Evolutionary conservation across 208 protist species (phyloP), one percentile per base, ranked within the genome.

Genomic region (Trypanosoma theileri): DNA sequence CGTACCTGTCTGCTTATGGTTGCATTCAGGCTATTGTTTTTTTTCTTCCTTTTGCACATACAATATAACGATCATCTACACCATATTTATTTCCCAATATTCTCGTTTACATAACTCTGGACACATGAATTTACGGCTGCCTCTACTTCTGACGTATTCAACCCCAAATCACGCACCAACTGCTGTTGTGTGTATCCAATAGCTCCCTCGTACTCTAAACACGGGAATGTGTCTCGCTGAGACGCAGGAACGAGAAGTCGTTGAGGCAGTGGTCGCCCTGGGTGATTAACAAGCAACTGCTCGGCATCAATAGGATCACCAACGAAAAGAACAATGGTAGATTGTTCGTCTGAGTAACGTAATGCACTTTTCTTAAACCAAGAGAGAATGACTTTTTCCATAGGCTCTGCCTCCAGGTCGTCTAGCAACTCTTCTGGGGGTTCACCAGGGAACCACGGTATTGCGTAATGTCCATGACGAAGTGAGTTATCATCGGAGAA

Each of bases 241-340:
- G 52, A 21, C 31, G 26, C 35, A 3, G 84, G 71, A 40, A 88
- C 76, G 28, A 91, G 73, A 28, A 93, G 71, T 50, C 77, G 64
- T 17, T 69, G 69, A 14, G 76, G 66, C 50, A 82, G 76, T 10
- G 77, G 77, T 9, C 69, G 62, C 4, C 78, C 84, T 4, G 88
- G 80, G 7, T 72, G 77, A 28, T 81, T 62, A 42, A 82, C 77
- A 11, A 85, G 63, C 0, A 94, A 61, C 52, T 77, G 46, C 21
- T 64, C 48, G 21, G 71, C 62, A 13, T 79, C 66, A 8, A 69
- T 70, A 9, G 77, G 72, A 62, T 91, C 83, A 35, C 88, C 85
- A 63, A 88, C 75, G 24, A 71, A 71, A 31, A 94, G 51, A n/a
- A 81, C 79, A n/a, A 91, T 51, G 17, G 85, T 91, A 41, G 81